A percentile compares a stretch with the other conserved stretches of the same genome.
These are phyloP conservation scores for Rosa lucieae DNA, from an alignment of 306 rosid genomes.

Conservation along the genomic window DNA sequence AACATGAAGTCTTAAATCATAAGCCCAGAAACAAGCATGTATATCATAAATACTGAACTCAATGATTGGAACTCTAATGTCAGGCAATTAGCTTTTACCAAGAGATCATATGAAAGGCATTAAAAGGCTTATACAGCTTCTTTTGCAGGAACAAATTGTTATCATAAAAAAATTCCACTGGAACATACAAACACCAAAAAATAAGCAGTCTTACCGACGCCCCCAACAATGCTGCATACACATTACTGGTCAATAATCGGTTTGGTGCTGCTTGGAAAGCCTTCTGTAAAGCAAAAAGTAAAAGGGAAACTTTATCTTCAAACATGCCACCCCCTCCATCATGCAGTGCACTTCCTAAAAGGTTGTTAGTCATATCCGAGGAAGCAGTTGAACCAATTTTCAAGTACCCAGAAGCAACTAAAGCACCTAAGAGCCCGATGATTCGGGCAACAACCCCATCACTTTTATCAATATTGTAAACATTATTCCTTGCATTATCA, in stretches of 20 bases:
- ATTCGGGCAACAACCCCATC: conserved; percentile 91
- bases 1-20: neutral
- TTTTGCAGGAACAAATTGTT: conserved; percentile 6
- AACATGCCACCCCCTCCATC: conserved; percentile 90
- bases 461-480: conserved; percentile 81
- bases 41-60: neutral
- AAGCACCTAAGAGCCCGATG: conserved; percentile 79
- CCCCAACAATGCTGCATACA: conserved; percentile 75
- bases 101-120: neutral
- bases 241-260: conserved; percentile 82
- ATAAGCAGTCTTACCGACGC: conserved; percentile 76
- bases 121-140: neutral
- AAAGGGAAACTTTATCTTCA: conserved; percentile 87
- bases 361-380: conserved; percentile 56
- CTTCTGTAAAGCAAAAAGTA: conserved; percentile 88
- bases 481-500: conserved; percentile 92
- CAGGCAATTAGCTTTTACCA: neutral
- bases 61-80: neutral
- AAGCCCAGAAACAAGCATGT: neutral
- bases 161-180: neutral
- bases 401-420: conserved; percentile 84
- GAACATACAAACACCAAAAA: conserved; percentile 6
- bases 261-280: conserved; percentile 92
- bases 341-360: conserved; percentile 64
- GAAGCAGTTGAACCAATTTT: conserved; percentile 52